A percentile compares a stretch with the other conserved stretches of the same genome.
phyloP scores from a whole-genome alignment of 139 green algal species.

The Axilococcus clingmanii region DNA sequence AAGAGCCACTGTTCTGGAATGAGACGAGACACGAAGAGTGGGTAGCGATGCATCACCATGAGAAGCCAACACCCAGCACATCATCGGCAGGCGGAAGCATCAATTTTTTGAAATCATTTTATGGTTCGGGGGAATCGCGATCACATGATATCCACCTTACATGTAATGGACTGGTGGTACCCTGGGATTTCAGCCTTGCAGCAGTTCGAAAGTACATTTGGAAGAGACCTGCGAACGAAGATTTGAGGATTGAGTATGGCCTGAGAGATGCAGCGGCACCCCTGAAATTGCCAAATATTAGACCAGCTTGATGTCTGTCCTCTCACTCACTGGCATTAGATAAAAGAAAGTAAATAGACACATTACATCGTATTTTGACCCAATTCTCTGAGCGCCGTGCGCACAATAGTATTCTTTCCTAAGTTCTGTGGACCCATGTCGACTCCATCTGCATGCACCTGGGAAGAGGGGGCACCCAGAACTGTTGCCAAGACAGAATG shows the following conservation, averaged over 20 bases:
- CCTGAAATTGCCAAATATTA: conserved; percentile 30
- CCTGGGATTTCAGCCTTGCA: conserved; percentile 70
- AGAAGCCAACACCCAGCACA: conserved; percentile 3
- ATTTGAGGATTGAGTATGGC: conserved; percentile 65
- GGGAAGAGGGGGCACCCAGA: not conserved
- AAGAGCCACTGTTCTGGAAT: conserved; percentile 24
- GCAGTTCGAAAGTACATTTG: conserved; percentile 79
- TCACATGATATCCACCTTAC: not conserved
- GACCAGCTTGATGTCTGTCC: conserved; percentile 7
- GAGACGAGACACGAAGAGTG: conserved; percentile 3
- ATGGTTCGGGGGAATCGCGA: not conserved
- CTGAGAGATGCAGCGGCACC: conserved; percentile 19
- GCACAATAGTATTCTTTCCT: conserved; percentile 22
- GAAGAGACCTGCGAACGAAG: conserved; percentile 69
- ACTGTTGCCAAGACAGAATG: conserved; percentile 24
- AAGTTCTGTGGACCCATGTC: not conserved
- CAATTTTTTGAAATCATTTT: not conserved
- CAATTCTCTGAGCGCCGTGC: conserved; percentile 1
- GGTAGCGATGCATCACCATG: conserved; percentile 6
- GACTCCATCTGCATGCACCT: not conserved
- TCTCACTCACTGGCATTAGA: not conserved
- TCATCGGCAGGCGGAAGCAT: not conserved
- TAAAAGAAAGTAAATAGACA: conserved; percentile 5
- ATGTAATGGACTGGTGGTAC: conserved; percentile 35
- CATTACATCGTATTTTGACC: not conserved